These are phyloP conservation scores for Macrolepiota fuliginosa DNA, from an alignment of 768 basidiomycete species.

Conservation along the genomic window DNA sequence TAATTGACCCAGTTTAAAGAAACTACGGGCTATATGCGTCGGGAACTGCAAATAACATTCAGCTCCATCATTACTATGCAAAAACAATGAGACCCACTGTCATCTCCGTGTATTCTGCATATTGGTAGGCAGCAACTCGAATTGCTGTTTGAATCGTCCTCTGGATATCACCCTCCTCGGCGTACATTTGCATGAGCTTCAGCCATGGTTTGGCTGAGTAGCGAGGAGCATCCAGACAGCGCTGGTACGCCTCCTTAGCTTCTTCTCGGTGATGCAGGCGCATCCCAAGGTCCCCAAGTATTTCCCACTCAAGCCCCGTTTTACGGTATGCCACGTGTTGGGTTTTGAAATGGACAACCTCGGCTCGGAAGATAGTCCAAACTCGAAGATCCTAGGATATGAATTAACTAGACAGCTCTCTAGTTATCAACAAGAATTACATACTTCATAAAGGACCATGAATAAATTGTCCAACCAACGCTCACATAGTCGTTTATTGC, in stretches of 20 bases:
- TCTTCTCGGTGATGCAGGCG: conserved; percentile 98
- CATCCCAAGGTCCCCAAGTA: conserved; percentile 89
- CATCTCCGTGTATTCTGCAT: conserved; percentile 87
- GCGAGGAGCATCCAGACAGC: conserved; percentile 82
- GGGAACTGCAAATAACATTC: conserved; percentile 61
- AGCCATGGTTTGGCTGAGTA: conserved; percentile 93
- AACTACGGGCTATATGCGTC: conserved; percentile 82
- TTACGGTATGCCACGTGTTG: conserved; percentile 98
- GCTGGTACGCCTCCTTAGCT: conserved; percentile 96
- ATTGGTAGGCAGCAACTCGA: conserved; percentile 89
- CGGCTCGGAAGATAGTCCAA: conserved; percentile 98
- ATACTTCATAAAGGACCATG: conserved; percentile 96
- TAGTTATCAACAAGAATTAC: conserved; percentile 16
- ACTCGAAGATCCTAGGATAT: conserved; percentile 80
- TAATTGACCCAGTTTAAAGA: conserved; percentile 91
- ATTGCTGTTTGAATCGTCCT: conserved; percentile 90
- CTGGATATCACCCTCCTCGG: conserved; percentile 95
- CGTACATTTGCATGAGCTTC: conserved; percentile 92
- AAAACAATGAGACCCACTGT: conserved; percentile 49
- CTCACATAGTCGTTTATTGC: conserved; percentile 95
- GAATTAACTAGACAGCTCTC: conserved; percentile 10
- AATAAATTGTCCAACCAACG: conserved; percentile 97
- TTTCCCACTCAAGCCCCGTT: conserved; percentile 97
- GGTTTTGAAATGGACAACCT: conserved; percentile 98
- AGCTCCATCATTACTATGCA: conserved; percentile 2